Conservation (phyloP, 441 rosid species). For the Erodium moschatum region DNA sequence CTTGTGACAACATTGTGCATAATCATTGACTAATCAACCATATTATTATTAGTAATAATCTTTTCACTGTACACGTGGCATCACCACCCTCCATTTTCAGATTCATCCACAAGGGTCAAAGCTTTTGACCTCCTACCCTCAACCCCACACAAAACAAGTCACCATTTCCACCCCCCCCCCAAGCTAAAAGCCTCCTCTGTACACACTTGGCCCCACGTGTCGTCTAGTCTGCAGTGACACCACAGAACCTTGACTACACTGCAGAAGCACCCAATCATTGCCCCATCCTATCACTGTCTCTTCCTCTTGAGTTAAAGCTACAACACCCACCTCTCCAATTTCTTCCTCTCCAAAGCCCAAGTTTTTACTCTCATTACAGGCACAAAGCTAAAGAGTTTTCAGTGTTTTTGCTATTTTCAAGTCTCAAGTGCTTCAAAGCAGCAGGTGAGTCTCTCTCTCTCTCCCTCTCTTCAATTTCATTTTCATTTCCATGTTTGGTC, state of each 20-base stretch:
- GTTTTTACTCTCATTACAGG: not conserved
- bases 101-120: conserved; percentile 13
- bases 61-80: conserved; percentile 20
- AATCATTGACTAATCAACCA: conserved; percentile 18
- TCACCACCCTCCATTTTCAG: conserved; percentile 15
- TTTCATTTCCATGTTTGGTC: conserved; percentile 3
- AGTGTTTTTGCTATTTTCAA: not conserved
- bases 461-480: not conserved
- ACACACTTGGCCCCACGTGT: conserved; percentile 21
- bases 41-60: not conserved
- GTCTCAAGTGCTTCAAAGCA: conserved; percentile 4
- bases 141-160: conserved; percentile 5
- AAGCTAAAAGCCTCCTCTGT: not conserved
- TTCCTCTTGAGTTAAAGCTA: too few relatives aligned
- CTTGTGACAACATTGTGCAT: not conserved
- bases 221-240: not conserved
- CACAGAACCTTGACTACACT: conserved; percentile 3
- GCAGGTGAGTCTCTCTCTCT: conserved; percentile 1
- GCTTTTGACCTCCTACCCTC: conserved; percentile 19
- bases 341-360: not conserved
- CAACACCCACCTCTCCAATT: too few relatives aligned
- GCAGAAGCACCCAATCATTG: conserved; percentile 7
- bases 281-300: conserved; percentile 1
- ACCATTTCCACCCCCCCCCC: not conserved
- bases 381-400: not conserved